Base-by-base conservation (phyloP, 371 early-diverging fungal species). In the Nematocida sp. region DNA sequence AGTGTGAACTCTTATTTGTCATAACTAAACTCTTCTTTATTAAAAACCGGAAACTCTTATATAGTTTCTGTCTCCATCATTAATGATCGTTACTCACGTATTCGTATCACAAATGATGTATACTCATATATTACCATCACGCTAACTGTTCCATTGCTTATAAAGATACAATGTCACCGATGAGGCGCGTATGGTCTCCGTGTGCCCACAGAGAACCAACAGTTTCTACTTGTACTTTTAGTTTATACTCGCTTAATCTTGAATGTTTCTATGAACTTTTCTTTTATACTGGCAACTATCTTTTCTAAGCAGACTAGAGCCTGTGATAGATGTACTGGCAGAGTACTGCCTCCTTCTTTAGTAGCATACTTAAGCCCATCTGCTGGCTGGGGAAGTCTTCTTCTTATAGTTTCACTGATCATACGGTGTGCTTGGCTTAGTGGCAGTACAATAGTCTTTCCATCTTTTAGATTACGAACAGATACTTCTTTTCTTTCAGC, bases 401-500 rank as follows among this genome's bases (percentile, higher is more conserved):
- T 39, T 23, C 44, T 27, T 7, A 78, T 55, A 1, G 71, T 56
- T 20, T 56, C 18, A 9, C n/a, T 15, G 23, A 78, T 40, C 39
- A 67, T 54, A 4, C 27, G 25, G 11, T 7, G 11, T 7, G 80
- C 80, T 27, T 44, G 25, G 4, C 18, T 3, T 7, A 60, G 46
- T 3, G 70, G 15, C 18, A 78, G 2, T 7, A 42, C 15, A 23
- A 25, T 1, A 9, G 66, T 23, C 25, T 57, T 44, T 45, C 33
- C 33, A 7, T 25, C 9, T 6, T 4, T 11, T 39, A 73, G 42
- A 23, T 82, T 82, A 18, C 86, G 69, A 2, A 88, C 45, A 62
- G 83, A 82, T 83, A 98, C 95, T 9, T 92, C 90, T 39, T 89
- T 83, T 45, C 91, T 90, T 18, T 89, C 85, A 84, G 89, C 89